Percentiles rank a stretch among this genome's conserved stretches.
Conservation (phyloP, 179 eudicot genomes). For the Beta lomatogona region DNA sequence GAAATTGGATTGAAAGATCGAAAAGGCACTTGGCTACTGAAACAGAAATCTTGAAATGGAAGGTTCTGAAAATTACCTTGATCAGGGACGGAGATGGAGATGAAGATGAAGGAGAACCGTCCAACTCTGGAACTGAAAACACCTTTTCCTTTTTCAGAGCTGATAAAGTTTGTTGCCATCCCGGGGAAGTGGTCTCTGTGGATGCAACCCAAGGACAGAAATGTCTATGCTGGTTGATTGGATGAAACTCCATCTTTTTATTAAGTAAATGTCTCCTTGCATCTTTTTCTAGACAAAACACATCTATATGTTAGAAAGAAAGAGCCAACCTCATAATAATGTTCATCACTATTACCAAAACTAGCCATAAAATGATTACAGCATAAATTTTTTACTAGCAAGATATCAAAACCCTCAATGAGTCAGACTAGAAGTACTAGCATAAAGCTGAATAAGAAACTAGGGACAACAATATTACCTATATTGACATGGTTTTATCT, state of each 20-base stretch:
- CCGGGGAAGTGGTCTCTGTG: constrained; percentile 52
- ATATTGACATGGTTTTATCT: not conserved
- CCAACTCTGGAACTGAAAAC: constrained; percentile 44
- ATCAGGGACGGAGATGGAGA: constrained; percentile 68
- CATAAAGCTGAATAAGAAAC: not conserved
- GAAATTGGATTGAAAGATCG: not conserved
- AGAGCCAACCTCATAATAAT: too few species aligned
- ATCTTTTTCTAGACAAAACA: constrained; percentile 40
- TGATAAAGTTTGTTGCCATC: constrained; percentile 82
- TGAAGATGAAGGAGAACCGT: constrained; percentile 50
- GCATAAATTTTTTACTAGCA: not conserved
- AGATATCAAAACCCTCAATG: not conserved
- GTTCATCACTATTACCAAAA: not conserved
- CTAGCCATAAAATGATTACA: not conserved
- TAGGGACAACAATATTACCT: not conserved
- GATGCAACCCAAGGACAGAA: constrained; percentile 93
- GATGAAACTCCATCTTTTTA: constrained; percentile 68
- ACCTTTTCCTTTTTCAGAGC: constrained; percentile 75
- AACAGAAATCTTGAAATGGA: not conserved
- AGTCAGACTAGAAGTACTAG: not conserved
- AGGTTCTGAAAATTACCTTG: constrained; percentile 52
- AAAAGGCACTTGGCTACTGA: not conserved
- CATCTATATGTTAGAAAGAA: constrained; percentile 3
- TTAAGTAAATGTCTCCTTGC: constrained; percentile 24
- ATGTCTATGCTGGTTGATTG: constrained; percentile 78